A percentile compares a stretch with the other conserved stretches of the same genome.
Evolutionary conservation across 108 stramenopile genomes (phyloP).

Genomic region (Nitzschia putrida): DNA sequence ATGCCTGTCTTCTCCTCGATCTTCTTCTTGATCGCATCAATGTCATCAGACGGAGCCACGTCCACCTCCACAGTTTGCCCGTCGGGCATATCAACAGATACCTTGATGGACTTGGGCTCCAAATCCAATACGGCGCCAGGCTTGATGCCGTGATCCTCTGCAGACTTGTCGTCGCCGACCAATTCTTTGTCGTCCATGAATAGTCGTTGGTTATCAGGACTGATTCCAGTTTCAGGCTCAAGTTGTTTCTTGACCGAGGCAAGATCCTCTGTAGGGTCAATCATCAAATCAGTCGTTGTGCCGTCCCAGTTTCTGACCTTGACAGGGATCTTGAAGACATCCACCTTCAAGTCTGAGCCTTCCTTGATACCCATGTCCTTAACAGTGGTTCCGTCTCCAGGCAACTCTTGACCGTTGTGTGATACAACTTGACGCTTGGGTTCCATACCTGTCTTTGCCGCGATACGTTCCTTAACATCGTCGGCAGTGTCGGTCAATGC

Average conservation of each 20-base stretch:
- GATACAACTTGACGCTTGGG: slow-evolving; percentile 13
- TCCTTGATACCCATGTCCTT: slow-evolving; percentile 19
- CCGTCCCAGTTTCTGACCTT: slow-evolving; percentile 21
- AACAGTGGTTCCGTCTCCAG: slow-evolving; percentile 1
- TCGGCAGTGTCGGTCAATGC: slow-evolving; percentile 7
- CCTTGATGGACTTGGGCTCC: slow-evolving; percentile 19
- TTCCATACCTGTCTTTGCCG: slow-evolving; percentile 17
- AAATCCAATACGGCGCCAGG: slow-evolving; percentile 22
- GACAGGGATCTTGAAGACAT: slow-evolving; percentile 25
- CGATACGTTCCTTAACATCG: slow-evolving; percentile 18
- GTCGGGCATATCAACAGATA: slow-evolving; percentile 17
- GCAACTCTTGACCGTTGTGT: slow-evolving; percentile 18
- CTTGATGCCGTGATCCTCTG: slow-evolving; percentile 9
- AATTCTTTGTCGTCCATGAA: slow-evolving; percentile 8
- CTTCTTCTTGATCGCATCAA: slow-evolving; percentile 24
- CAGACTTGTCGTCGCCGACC: slow-evolving; percentile 1
- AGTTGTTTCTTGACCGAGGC: slow-evolving; percentile 19
- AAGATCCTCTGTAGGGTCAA: slow-evolving; percentile 21
- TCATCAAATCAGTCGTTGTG: slow-evolving; percentile 2
- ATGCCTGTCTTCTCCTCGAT: slow-evolving; percentile 19
- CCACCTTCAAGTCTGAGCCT: slow-evolving; percentile 13
- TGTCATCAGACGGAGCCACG: slow-evolving; percentile 14
- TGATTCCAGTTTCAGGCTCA: slow-evolving; percentile 24
- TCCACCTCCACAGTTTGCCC: slow-evolving; percentile 10
- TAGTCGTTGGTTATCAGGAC: slow-evolving; percentile 23